Base-by-base conservation (phyloP, 805 yeast genomes). In the Candida sanyiensis region DNA sequence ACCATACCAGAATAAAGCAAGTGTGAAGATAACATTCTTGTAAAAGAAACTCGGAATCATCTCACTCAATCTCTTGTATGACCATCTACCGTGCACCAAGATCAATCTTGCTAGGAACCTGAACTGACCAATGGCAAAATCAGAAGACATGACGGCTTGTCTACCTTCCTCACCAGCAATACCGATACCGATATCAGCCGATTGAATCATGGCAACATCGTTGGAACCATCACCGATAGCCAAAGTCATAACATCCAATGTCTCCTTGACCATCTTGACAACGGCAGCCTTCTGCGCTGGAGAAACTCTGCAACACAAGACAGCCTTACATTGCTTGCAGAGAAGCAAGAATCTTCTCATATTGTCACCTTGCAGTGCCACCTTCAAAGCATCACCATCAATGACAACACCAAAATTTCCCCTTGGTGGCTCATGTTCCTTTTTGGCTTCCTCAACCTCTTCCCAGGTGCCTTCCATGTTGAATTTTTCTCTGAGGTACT, bases 151-250 rank as follows among this genome's bases (percentile, higher is more conserved):
- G 5, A 75, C 93, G 15, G 93, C 93, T 61, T 83, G 93, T 45
- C 93, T 67, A 55, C 95, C 95, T 66, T 84, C 95, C 65, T 84
- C 93, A 63, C 95, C 95, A 3, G 89, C 89, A 56, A 84, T 84
- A 64, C 95, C 95, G 40, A 84, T 83, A 53, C 95, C 95, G 33
- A 84, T 81, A 61, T 84, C 80, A 1, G 94, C 93, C 21, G 88
- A 79, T 59, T 84, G 95, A 49, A 84, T 84, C 95, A 84, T 84
- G 10, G 94, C 89, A 46, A 84, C 95, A 63, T 84, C 95, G 57
- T 84, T 84, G 16, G 93, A 79, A 39, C 95, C 95, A 62, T 84
- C 95, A 49, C 95, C 95, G 56, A 84, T 83, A 7, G 93, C 90
- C 42, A 84, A 62, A 1, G 94, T 84, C 89, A 84, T 84, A 21